Evolutionary conservation across 345 rosid species (phyloP).

Genomic region (Pseudoturritis turrita): DNA sequence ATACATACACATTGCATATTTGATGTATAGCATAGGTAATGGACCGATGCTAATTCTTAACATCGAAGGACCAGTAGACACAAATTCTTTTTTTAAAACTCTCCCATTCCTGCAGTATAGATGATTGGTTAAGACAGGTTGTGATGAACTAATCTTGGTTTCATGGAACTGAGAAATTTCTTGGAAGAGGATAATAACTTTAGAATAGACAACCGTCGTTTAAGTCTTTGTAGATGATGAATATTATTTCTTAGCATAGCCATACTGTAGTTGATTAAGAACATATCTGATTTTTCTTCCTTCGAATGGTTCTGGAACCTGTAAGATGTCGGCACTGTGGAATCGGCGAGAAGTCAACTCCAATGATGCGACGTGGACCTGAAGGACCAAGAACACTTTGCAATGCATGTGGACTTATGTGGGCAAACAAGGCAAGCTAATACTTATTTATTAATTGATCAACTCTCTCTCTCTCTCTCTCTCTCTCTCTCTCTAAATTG

Average conservation of each 20-base stretch:
- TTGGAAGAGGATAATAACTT: neutral
- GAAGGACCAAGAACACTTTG: slow-evolving; percentile 74
- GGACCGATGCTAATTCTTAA: neutral
- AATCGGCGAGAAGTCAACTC: slow-evolving; percentile 52
- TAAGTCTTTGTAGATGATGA: neutral
- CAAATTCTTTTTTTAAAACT: neutral
- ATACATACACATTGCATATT: neutral
- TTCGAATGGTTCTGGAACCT: slow-evolving; percentile 9
- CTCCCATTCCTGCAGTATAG: neutral
- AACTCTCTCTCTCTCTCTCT: neutral
- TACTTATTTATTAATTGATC: neutral
- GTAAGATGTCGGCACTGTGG: slow-evolving; percentile 63
- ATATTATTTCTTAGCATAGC: neutral
- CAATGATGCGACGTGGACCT: slow-evolving; percentile 77
- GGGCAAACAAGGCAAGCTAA: slow-evolving; percentile 62
- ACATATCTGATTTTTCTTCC: slow-evolving; percentile 2
- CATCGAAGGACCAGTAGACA: neutral
- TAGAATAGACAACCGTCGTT: neutral
- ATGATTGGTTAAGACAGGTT: neutral
- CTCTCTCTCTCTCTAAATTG: neutral
- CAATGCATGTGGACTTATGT: slow-evolving; percentile 74
- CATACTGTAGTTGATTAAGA: neutral
- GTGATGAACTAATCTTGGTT: neutral
- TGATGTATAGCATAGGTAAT: neutral
- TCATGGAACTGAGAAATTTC: neutral